phyloP scores from a whole-genome alignment of 2,329 filamentous ascomycete genomes.

The Periconia sp. region DNA sequence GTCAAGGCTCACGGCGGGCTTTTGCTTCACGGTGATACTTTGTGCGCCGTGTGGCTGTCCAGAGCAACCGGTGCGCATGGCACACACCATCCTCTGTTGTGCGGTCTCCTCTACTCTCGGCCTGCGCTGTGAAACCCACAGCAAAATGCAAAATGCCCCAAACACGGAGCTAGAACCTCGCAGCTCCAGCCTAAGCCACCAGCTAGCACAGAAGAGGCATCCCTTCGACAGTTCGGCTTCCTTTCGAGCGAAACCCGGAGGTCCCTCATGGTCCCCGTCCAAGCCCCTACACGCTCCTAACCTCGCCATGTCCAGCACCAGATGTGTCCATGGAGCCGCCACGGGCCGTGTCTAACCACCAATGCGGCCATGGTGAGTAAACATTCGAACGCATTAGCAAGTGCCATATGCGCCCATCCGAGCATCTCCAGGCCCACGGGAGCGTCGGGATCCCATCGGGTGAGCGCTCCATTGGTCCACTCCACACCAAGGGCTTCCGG shows the following conservation, averaged over 20 bases:
- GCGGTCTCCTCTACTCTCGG: no score
- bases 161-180: slow-evolving; percentile 11
- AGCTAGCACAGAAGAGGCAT: slow-evolving; percentile 29
- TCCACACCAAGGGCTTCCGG: slow-evolving; percentile 11
- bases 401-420: slow-evolving; percentile 20
- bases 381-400: no score
- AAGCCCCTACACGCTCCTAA: no score
- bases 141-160: no score
- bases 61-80: neutral
- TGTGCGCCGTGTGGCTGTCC: no score
- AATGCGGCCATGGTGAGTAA: no score
- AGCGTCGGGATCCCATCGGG: slow-evolving; percentile 26
- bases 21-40: no score
- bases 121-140: no score
- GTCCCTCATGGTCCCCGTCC: neutral
- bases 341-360: no score
- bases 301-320: no score
- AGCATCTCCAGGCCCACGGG: slow-evolving; percentile 17
- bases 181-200: slow-evolving; percentile 16
- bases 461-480: slow-evolving; percentile 35
- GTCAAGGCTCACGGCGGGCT: no score
- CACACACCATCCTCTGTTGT: slow-evolving; percentile 14
- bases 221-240: slow-evolving; percentile 37
- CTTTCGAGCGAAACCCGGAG: slow-evolving; percentile 43
- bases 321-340: no score